Percentiles rank a stretch among this genome's conserved stretches.
phyloP scores from a whole-genome alignment of 768 basidiomycete genomes.

The Russula lepida region DNA sequence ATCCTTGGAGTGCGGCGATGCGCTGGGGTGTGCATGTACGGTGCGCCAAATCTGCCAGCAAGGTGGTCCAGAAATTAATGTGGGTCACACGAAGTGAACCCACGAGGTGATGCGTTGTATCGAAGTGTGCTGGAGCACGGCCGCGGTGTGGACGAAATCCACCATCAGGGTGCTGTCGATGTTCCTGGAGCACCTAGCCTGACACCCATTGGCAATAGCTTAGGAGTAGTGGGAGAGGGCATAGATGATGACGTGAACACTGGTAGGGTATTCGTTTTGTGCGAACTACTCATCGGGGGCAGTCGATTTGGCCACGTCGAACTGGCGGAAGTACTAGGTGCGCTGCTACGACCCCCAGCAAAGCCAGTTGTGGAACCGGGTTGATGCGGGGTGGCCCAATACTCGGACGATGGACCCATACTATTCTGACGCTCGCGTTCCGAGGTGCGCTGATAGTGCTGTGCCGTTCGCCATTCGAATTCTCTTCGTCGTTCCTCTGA shows the following conservation, averaged over 20 bases:
- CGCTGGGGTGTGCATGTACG: no score
- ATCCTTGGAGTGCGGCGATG: no score
- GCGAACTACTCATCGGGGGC: slow-evolving; percentile 16
- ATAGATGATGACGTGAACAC: slow-evolving; percentile 12
- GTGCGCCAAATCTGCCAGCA: no score
- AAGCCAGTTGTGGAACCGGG: slow-evolving; percentile 18
- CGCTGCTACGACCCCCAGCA: slow-evolving; percentile 19
- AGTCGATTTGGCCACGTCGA: slow-evolving; percentile 19
- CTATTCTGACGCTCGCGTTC: slow-evolving; percentile 26
- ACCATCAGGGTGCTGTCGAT: no score
- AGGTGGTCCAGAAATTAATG: no score
- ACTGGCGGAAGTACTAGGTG: slow-evolving; percentile 16
- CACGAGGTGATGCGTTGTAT: no score
- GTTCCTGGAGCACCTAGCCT: slow-evolving; percentile 17
- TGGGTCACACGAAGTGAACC: no score
- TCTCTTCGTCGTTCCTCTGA: slow-evolving; percentile 26
- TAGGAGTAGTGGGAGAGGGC: slow-evolving; percentile 7
- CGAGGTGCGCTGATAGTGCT: slow-evolving; percentile 10
- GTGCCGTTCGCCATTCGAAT: slow-evolving; percentile 18
- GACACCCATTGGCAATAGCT: slow-evolving; percentile 1
- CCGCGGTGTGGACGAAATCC: no score
- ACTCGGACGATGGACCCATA: slow-evolving; percentile 13
- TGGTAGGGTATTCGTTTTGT: slow-evolving; percentile 2
- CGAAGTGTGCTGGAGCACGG: no score
- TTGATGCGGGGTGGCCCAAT: slow-evolving; percentile 23